A percentile compares a stretch with the other conserved stretches of the same genome.
phyloP scores from a whole-genome alignment of 441 rosid genomes.

The Geranium incanum region DNA sequence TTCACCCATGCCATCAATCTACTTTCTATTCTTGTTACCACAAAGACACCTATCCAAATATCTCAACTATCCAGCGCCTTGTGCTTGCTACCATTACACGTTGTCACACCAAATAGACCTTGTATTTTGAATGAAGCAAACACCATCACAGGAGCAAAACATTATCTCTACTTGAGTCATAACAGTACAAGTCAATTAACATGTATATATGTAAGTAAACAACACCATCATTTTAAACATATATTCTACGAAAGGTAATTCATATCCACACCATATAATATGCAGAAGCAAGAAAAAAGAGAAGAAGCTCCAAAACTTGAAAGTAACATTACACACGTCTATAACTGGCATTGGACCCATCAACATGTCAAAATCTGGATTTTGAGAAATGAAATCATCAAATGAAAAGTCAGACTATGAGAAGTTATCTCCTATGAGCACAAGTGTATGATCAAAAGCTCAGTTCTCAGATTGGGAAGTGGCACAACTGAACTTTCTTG shows the following conservation, averaged over 20 bases:
- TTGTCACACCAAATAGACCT: background rate
- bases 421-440: background rate
- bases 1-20: background rate
- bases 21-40: background rate
- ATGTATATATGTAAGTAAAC: too few species aligned
- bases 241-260: too few species aligned
- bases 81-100: slow-evolving; percentile 33
- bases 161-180: too few species aligned
- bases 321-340: background rate
- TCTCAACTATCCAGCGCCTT: background rate
- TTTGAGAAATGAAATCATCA: background rate
- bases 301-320: background rate
- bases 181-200: too few species aligned
- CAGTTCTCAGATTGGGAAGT: background rate
- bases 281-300: background rate
- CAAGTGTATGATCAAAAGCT: background rate
- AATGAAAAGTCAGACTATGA: background rate
- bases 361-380: background rate
- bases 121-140: too few species aligned
- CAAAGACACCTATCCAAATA: background rate
- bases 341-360: background rate
- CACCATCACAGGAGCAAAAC: too few species aligned
- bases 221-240: too few species aligned
- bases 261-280: background rate
- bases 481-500: slow-evolving; percentile 5